Evolutionary conservation across 371 early-diverging fungal genomes (phyloP).

Genomic region (Phascolomyces articulosus): DNA sequence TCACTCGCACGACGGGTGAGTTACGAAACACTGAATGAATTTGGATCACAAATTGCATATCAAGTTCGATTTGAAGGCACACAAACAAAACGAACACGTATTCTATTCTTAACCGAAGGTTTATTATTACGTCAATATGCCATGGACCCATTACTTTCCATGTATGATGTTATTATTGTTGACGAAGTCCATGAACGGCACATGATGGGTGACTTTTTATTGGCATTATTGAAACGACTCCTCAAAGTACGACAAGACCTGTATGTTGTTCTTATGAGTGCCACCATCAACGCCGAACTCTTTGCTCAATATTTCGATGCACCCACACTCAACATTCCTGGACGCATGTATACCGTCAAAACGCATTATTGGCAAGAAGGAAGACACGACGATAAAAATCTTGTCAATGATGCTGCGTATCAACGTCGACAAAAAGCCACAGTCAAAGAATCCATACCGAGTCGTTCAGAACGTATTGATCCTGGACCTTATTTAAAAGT

Average conservation of each 20-base stretch:
- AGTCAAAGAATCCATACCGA: slow-evolving; percentile 52
- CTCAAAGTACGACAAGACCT: slow-evolving; percentile 43
- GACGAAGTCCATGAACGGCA: slow-evolving; percentile 82
- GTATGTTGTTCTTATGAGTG: slow-evolving; percentile 78
- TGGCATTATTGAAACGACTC: slow-evolving; percentile 59
- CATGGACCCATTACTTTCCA: slow-evolving; percentile 53
- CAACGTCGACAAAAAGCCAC: slow-evolving; percentile 41
- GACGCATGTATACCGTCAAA: slow-evolving; percentile 55
- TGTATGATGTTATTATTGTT: slow-evolving; percentile 69
- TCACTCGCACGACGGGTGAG: slow-evolving; percentile 85
- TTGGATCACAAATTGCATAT: slow-evolving; percentile 72
- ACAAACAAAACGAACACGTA: slow-evolving; percentile 57
- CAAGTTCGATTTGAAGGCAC: slow-evolving; percentile 76
- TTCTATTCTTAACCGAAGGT: slow-evolving; percentile 71
- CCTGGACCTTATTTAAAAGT: slow-evolving; percentile 63
- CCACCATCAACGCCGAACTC: slow-evolving; percentile 73
- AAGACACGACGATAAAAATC: slow-evolving; percentile 48
- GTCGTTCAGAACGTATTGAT: slow-evolving; percentile 43
- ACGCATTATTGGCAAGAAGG: slow-evolving; percentile 47
- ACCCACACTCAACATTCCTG: slow-evolving; percentile 54
- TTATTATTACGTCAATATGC: slow-evolving; percentile 68
- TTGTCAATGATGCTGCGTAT: slow-evolving; percentile 56
- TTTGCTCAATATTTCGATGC: slow-evolving; percentile 68
- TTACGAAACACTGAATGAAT: slow-evolving; percentile 64
- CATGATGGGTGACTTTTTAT: slow-evolving; percentile 64